These are phyloP conservation scores for Amanita polypyramis DNA, from an alignment of 768 basidiomycete species.

Conservation along the genomic window DNA sequence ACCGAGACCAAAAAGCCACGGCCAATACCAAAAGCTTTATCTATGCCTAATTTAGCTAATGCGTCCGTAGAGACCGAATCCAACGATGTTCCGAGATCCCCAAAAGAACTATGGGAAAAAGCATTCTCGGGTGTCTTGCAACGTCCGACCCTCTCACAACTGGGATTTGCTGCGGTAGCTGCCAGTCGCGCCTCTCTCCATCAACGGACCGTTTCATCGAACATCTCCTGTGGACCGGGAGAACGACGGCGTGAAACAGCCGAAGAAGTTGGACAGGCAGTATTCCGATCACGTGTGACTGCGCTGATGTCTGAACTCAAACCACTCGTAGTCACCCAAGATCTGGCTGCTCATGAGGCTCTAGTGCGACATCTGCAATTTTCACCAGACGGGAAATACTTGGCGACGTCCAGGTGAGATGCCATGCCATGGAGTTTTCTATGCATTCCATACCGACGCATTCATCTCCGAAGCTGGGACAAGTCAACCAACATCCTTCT, in stretches of 20 bases:
- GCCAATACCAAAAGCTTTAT: constrained; percentile 1
- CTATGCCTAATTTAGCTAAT: constrained; percentile 9
- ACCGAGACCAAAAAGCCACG: background rate
- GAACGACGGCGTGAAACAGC: constrained; percentile 18
- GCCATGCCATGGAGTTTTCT: background rate
- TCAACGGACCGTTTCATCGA: constrained; percentile 27
- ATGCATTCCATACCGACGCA: background rate
- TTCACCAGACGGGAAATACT: constrained; percentile 62
- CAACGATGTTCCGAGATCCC: constrained; percentile 3
- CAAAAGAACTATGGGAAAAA: constrained; percentile 10
- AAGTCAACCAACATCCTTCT: constrained; percentile 57
- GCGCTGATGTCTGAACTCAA: constrained; percentile 45
- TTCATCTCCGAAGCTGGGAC: constrained; percentile 39
- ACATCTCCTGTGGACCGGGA: constrained; percentile 12
- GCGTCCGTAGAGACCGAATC: background rate
- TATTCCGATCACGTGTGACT: constrained; percentile 43
- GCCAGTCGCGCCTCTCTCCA: constrained; percentile 17
- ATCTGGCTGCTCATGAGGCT: constrained; percentile 52
- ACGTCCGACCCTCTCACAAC: constrained; percentile 4
- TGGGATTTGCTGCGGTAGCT: constrained; percentile 5
- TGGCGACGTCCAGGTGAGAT: constrained; percentile 62
- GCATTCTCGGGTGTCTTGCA: constrained; percentile 5
- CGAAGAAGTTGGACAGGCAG: constrained; percentile 23
- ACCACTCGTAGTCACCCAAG: constrained; percentile 44
- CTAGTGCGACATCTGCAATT: constrained; percentile 68